Evolutionary conservation across 768 basidiomycete species (phyloP).

Genomic region (Amanita rubescens): DNA sequence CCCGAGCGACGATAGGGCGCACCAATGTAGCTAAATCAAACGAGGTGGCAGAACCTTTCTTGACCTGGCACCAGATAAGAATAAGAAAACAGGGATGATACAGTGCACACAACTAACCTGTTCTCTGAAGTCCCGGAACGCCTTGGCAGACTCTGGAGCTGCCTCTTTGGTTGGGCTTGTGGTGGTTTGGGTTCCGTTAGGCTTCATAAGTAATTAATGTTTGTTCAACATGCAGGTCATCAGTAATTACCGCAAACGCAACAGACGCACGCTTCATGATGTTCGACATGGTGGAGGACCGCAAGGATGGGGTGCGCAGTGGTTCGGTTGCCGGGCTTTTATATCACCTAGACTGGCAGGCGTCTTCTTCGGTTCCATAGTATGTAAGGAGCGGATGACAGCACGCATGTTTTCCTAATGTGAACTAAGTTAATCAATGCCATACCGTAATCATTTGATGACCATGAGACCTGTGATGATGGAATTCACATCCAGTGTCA

Average conservation of each 20-base stretch:
- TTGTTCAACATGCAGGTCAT: neutral
- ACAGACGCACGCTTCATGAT: slow-evolving; percentile 1
- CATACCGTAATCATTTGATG: neutral
- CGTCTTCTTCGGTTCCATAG: neutral
- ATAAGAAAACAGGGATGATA: neutral
- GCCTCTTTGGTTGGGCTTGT: neutral
- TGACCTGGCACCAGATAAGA: slow-evolving; percentile 27
- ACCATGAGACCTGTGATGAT: neutral
- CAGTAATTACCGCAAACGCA: neutral
- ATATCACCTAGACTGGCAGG: neutral
- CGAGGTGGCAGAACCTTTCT: slow-evolving; percentile 30
- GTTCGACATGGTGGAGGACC: neutral
- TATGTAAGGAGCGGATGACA: neutral
- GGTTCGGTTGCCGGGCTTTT: neutral
- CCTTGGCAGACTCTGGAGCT: slow-evolving; percentile 12
- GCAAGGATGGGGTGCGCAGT: neutral
- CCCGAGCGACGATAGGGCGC: slow-evolving; percentile 13
- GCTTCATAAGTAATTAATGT: neutral
- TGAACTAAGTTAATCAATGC: neutral
- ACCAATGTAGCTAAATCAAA: slow-evolving; percentile 37
- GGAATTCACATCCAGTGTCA: neutral
- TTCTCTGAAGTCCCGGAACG: slow-evolving; percentile 35
- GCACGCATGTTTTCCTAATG: neutral
- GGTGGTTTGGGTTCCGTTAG: neutral
- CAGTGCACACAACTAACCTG: slow-evolving; percentile 22